Base-by-base conservation (phyloP, 805 yeast genomes). In the Starmerella floris region DNA sequence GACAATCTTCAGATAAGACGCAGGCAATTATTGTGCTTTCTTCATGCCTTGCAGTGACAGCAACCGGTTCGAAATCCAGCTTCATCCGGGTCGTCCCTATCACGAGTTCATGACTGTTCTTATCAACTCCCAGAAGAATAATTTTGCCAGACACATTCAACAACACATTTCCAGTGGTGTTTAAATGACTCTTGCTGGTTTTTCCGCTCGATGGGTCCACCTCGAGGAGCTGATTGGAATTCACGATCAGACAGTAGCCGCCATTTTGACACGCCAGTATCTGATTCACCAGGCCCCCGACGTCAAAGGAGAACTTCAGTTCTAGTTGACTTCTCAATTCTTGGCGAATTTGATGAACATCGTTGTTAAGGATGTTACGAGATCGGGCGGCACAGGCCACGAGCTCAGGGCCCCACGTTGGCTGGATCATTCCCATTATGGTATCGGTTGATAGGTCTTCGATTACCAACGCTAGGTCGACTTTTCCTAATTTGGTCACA, bases 1-100 rank as follows among this genome's bases (percentile, higher is more conserved):
- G 50, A 13, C 39, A 33, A 35, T 46, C 50, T 19, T 43, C 42
- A 10, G 50, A 43, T 9, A 46, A 25, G 3, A 41, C 43, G 26
- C 50, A 46, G 6, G 37, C 43, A 2, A 30, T 23, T 15, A 33
- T 25, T 6, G 2, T 4, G 30, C 26, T 5, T 13, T 35, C 38
- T 10, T 40, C 42, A n/a, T 17, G 16, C 3, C 44, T 26, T 2
- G 41, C 37, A 11, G 42, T 33, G 4, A 41, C 25, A 3, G 50
- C 42, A 2, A 20, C 25, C 2, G 50, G 47, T 32, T 40, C 41
- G 43, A 46, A 37, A 13, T 35, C 50, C 2, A 43, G 40, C 3
- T 19, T 23, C 6, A 25, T 2, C 28, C 13, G 16, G 23, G 33
- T 13, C 17, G 23, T 13, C 20, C 25, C 42, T 20, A 17, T 23